These are phyloP conservation scores for Dictyostelium capitatum DNA, from an alignment of 78 protist species.

Conservation along the genomic window DNA sequence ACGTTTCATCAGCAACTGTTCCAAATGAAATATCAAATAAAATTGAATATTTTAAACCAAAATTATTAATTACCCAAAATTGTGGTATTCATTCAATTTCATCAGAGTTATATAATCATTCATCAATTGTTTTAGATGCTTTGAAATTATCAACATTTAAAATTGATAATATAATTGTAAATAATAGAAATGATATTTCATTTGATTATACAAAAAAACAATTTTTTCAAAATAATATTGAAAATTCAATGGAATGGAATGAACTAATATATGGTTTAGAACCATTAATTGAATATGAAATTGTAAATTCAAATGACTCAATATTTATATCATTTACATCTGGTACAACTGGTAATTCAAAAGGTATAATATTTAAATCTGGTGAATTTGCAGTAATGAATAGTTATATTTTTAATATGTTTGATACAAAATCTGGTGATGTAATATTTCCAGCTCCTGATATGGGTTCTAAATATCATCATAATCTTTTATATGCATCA, in stretches of 20 bases:
- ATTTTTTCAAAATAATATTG: background rate
- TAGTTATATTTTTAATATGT: no score
- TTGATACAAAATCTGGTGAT: no score
- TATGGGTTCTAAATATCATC: no score
- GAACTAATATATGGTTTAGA: background rate
- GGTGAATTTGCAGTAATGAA: constrained; percentile 69
- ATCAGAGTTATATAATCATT: background rate
- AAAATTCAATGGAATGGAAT: background rate
- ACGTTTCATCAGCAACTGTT: no score
- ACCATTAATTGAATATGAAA: background rate
- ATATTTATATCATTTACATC: background rate
- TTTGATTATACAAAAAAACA: background rate
- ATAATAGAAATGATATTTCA: background rate
- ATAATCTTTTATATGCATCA: constrained; percentile 44
- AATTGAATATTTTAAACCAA: background rate
- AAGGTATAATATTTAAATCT: constrained; percentile 25
- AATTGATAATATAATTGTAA: background rate
- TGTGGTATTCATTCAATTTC: background rate
- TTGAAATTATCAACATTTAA: background rate
- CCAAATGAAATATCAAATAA: background rate
- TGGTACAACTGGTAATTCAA: constrained; percentile 29
- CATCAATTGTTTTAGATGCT: background rate
- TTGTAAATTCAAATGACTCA: background rate
- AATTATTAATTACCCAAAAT: background rate
- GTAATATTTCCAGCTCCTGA: no score